phyloP scores from a whole-genome alignment of 2,329 filamentous ascomycete genomes.

The Talaromyces sp. region DNA sequence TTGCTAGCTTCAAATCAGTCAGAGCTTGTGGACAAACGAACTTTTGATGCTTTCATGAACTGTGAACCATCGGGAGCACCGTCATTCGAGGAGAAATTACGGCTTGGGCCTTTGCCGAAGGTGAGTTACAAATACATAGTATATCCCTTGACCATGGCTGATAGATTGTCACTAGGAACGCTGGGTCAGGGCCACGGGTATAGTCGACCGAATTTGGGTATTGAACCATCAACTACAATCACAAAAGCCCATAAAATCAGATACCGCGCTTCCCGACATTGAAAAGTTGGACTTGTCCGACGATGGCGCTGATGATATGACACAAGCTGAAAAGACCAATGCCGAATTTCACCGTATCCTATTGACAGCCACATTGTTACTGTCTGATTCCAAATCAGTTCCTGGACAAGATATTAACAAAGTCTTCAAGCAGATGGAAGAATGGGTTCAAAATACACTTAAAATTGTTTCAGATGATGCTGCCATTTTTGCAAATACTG shows the following conservation, averaged over 20 bases:
- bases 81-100: conserved; percentile 40
- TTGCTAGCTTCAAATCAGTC: conserved; percentile 33
- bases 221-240: conserved; percentile 33
- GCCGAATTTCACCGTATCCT: conserved; percentile 35
- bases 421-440: conserved; percentile 31
- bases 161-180: conserved; percentile 30
- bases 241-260: conserved; percentile 33
- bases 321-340: conserved; percentile 35
- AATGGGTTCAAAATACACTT: conserved; percentile 33
- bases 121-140: conserved; percentile 25
- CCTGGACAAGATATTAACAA: conserved; percentile 31
- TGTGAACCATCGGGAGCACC: conserved; percentile 37
- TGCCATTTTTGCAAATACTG: conserved; percentile 26
- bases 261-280: conserved; percentile 30
- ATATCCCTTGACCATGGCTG: conserved; percentile 22
- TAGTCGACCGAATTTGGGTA: conserved; percentile 39
- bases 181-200: conserved; percentile 36
- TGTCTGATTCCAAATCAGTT: conserved; percentile 36
- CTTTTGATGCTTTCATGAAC: conserved; percentile 42
- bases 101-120: conserved; percentile 39
- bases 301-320: conserved; percentile 37
- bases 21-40: conserved; percentile 36
- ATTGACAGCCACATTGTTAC: conserved; percentile 34
- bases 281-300: conserved; percentile 29
- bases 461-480: conserved; percentile 28